phyloP scores from a whole-genome alignment of 495 filamentous ascomycete genomes.

The Penicillium cataractarum region DNA sequence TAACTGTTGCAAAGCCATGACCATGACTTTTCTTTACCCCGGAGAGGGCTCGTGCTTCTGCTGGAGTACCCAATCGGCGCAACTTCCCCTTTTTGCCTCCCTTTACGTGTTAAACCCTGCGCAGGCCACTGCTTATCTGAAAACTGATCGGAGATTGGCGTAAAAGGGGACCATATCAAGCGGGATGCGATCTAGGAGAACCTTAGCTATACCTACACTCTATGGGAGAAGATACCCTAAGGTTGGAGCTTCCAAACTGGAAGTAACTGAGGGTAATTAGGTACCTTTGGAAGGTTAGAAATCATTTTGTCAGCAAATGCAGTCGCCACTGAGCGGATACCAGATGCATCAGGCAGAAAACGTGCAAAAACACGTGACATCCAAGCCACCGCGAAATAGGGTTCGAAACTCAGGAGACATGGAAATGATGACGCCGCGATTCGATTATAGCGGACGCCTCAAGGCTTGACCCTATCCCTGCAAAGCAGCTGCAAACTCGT shows the following conservation, averaged over 20 bases:
- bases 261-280: too few relatives aligned
- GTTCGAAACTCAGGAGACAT: slow-evolving; percentile 8
- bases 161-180: neutral
- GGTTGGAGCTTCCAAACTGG: too few relatives aligned
- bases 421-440: neutral
- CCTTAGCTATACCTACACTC: neutral
- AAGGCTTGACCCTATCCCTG: neutral
- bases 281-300: too few relatives aligned
- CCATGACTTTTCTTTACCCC: neutral
- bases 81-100: slow-evolving; percentile 9
- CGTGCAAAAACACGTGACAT: slow-evolving; percentile 4
- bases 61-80: slow-evolving; percentile 9
- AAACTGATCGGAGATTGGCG: neutral
- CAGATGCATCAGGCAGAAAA: slow-evolving; percentile 10
- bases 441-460: neutral
- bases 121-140: neutral
- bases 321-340: neutral
- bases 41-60: slow-evolving; percentile 15
- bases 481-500: neutral
- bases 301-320: neutral
- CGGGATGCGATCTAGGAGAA: neutral
- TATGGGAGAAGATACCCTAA: neutral
- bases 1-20: neutral
- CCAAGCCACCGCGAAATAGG: slow-evolving; percentile 6
- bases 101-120: neutral